A percentile compares a stretch with the other conserved stretches of the same genome.
These are phyloP conservation scores for Phellopilus nigrolimitatus DNA, from an alignment of 1,284 basidiomycete species.

Conservation along the genomic window DNA sequence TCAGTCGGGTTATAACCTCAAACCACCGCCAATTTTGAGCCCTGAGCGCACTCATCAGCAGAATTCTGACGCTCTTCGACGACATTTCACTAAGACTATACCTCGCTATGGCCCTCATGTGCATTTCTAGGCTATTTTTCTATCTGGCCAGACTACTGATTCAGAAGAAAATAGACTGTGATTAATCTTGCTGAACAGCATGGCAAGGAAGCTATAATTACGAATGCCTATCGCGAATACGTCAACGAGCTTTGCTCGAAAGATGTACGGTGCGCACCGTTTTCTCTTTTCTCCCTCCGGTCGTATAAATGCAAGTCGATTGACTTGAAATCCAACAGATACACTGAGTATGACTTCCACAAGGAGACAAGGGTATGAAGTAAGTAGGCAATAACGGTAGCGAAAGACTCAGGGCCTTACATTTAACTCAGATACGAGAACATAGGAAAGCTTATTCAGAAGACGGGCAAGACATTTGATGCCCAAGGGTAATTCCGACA, in stretches of 20 bases:
- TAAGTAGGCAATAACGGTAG: constrained; percentile 38
- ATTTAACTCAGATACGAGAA: constrained; percentile 72
- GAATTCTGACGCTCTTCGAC: constrained; percentile 62
- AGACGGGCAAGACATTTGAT: constrained; percentile 70
- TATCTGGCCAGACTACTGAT: constrained; percentile 9
- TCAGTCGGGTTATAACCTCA: constrained; percentile 79
- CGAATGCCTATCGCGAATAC: constrained; percentile 72
- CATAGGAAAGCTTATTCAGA: constrained; percentile 72
- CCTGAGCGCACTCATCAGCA: constrained; percentile 71
- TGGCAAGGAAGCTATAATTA: constrained; percentile 83
- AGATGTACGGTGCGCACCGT: constrained; percentile 54
- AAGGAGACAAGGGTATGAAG: constrained; percentile 87
- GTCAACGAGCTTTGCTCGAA: constrained; percentile 55
- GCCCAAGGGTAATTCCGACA: constrained; percentile 56
- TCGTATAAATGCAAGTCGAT: background rate
- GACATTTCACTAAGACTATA: constrained; percentile 72
- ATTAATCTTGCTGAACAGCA: constrained; percentile 89
- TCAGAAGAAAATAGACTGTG: constrained; percentile 47
- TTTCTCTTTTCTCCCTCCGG: background rate
- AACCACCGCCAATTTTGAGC: constrained; percentile 79
- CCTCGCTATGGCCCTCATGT: constrained; percentile 77
- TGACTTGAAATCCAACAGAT: constrained; percentile 35
- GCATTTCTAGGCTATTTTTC: constrained; percentile 23
- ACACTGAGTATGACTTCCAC: constrained; percentile 87
- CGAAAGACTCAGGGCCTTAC: background rate